Evolutionary conservation across 306 rosid genomes (phyloP).

Genomic region (Mimosa pudica): DNA sequence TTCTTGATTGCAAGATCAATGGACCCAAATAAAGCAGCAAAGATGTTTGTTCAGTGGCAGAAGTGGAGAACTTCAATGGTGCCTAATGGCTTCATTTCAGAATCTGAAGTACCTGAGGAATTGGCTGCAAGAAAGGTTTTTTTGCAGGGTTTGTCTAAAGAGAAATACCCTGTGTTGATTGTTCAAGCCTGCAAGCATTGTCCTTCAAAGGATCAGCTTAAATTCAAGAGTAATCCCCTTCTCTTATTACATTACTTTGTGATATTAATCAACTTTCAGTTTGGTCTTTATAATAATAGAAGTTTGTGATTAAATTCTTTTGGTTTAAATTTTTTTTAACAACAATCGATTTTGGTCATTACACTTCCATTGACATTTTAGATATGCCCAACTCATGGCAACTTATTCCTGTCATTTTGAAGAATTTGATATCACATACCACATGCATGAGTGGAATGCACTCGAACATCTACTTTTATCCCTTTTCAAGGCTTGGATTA

Average conservation of each 20-base stretch:
- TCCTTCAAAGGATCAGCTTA: conserved; percentile 61
- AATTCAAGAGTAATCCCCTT: conserved; percentile 57
- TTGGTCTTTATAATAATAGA: not conserved
- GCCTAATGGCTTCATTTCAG: conserved; percentile 59
- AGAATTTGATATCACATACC: not conserved
- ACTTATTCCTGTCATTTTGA: not conserved
- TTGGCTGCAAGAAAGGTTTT: conserved; percentile 49
- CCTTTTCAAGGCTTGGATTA: not conserved
- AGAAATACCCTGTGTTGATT: conserved; percentile 47
- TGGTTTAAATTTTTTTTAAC: not conserved
- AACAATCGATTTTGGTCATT: not conserved
- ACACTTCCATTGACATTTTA: not conserved
- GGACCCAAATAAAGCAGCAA: conserved; percentile 60
- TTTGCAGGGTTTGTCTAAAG: conserved; percentile 56
- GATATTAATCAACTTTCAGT: not conserved
- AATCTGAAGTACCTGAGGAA: conserved; percentile 56
- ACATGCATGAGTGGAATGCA: not conserved
- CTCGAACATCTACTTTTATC: not conserved
- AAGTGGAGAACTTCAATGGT: conserved; percentile 61
- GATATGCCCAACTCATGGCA: not conserved
- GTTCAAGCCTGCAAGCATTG: conserved; percentile 59
- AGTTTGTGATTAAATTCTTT: not conserved
- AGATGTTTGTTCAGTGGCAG: conserved; percentile 67
- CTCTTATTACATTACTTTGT: not conserved
- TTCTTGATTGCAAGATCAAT: conserved; percentile 70